These are phyloP conservation scores for Neurospora sp. DNA, from an alignment of 495 filamentous ascomycete genomes.

Conservation along the genomic window DNA sequence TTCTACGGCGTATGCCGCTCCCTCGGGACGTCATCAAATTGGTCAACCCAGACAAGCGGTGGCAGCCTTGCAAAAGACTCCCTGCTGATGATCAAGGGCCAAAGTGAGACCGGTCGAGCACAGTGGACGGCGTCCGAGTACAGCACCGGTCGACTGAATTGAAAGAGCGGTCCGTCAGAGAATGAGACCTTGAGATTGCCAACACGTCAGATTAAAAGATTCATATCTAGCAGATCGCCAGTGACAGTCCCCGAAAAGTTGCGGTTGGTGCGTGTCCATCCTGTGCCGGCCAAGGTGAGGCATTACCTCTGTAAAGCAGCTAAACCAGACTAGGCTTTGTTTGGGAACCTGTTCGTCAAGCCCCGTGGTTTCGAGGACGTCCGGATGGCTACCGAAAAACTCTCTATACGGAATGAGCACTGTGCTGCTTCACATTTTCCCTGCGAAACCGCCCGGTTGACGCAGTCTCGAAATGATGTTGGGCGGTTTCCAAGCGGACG, in stretches of 20 bases:
- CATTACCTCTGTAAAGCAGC: background rate
- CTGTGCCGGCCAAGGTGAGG: background rate
- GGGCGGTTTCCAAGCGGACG: background rate
- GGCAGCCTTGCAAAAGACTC: background rate
- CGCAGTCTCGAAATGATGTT: background rate
- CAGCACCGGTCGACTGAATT: background rate
- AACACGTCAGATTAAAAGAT: background rate
- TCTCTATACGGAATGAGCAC: background rate
- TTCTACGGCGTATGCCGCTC: background rate
- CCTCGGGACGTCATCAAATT: background rate
- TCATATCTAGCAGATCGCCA: background rate
- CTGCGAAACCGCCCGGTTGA: background rate
- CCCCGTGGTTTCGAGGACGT: background rate
- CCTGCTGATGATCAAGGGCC: background rate
- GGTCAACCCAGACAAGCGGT: background rate
- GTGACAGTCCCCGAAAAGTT: background rate
- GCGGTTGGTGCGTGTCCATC: background rate
- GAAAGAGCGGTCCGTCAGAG: background rate
- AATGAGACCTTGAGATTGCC: background rate
- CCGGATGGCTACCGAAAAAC: background rate
- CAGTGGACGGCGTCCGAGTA: background rate
- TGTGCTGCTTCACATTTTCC: background rate
- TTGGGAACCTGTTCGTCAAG: background rate
- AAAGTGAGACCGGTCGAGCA: background rate
- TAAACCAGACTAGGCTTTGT: background rate